Evolutionary conservation across 192 early-diverging fungal species (phyloP), one percentile per base, ranked within the genome.

Genomic region (Coemansia sp.): DNA sequence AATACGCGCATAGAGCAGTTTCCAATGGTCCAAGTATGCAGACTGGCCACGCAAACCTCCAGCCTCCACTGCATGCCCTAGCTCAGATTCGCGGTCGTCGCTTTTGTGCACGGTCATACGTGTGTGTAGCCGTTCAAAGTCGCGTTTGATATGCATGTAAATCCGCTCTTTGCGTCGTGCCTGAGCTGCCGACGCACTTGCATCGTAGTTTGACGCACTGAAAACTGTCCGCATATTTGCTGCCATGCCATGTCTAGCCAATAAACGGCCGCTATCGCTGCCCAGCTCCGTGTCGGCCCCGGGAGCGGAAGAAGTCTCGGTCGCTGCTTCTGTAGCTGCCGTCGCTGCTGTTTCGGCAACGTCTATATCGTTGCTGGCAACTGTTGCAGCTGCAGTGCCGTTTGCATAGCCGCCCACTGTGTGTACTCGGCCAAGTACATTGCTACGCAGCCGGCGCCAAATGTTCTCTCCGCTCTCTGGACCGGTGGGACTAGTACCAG

Each of bases 11-110:
- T 78, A 78, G 16, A 63, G 13, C 8, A 78, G 47, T 54, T 78
- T 78, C 68, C 68, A 72, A 53, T 78, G 68, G 45, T 78, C 75
- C 43, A 71, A 53, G 35, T 69, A 69, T 16, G 65, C 33, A 12
- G 66, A 42, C 26, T 61, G 66, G 36, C 40, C 33, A 23, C 59
- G 54, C 5, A 46, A 45, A 10, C 50, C 60, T 19, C 44, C 19
- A 2, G 44, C 19, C 44, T 46, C 44, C 18, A 46, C 13, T 6
- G 33, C 33, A 35, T 35, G 33, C 33, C 33, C 33, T 6, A 37
- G n/a, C 20, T 14, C 2, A n/a, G 33, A 35, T 5, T 19, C 5
- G 23, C 12, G 12, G 6, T 28, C 50, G 26, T 52, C 54, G 49
- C 20, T 54, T 16, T 48, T 42, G 40, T 50, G 62, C 28, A 69